phyloP scores from a whole-genome alignment of 1,284 basidiomycete species.

The Pseudozyma sp. region DNA sequence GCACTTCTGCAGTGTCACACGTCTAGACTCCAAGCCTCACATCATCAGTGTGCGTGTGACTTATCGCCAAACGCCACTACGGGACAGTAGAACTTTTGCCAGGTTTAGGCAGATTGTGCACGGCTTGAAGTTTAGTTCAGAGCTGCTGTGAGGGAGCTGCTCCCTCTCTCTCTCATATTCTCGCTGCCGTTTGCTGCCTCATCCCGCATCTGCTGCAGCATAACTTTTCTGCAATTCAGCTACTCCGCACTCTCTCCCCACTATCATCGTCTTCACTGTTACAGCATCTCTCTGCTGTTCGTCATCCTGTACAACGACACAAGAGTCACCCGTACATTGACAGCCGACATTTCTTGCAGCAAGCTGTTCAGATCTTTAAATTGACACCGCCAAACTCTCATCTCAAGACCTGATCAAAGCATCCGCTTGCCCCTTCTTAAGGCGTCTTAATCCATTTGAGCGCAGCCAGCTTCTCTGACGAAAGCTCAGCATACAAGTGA shows the following conservation, averaged over 20 bases:
- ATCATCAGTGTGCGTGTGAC: not conserved
- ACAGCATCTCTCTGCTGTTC: not conserved
- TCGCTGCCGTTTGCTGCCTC: not conserved
- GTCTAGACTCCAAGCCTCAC: not conserved
- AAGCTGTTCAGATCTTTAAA: too few species aligned
- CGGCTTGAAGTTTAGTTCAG: not conserved
- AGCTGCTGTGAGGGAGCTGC: not conserved
- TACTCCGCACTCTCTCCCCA: not conserved
- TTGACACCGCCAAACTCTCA: too few species aligned
- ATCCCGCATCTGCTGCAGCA: conserved; percentile 7
- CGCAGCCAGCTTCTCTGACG: too few species aligned
- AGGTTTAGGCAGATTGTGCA: not conserved
- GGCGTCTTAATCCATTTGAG: too few species aligned
- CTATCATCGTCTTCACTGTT: not conserved
- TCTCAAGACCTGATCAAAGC: too few species aligned
- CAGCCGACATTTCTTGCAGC: too few species aligned
- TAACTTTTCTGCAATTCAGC: not conserved
- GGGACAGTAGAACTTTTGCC: too few species aligned
- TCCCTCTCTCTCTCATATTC: not conserved
- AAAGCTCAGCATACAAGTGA: too few species aligned
- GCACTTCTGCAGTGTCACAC: conserved; percentile 8
- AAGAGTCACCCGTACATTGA: not conserved
- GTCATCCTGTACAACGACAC: not conserved
- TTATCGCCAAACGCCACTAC: too few species aligned
- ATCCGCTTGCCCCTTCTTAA: too few species aligned